phyloP scores from a whole-genome alignment of 192 early-diverging fungal species.

The Glomus cerebriforme region DNA sequence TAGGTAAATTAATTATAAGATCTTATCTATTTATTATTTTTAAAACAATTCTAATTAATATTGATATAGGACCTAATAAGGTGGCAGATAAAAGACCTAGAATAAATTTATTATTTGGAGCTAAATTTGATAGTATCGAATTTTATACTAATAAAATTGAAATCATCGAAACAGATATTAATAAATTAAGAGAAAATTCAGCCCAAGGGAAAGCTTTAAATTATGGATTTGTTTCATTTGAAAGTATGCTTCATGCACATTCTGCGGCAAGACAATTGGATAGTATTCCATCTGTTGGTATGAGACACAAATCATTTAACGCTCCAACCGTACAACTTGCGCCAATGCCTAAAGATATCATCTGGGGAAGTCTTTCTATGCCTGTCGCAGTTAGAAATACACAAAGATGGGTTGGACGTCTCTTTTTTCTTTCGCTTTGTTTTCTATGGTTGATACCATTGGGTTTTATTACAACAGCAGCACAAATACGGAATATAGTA shows the following conservation, averaged over 20 bases:
- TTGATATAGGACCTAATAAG: conserved; percentile 36
- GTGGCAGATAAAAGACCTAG: conserved; percentile 42
- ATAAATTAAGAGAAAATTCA: conserved; percentile 46
- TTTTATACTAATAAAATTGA: conserved; percentile 69
- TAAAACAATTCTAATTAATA: not conserved
- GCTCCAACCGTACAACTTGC: conserved; percentile 50
- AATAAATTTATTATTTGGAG: conserved; percentile 39
- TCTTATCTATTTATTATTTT: too few species aligned
- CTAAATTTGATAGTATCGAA: conserved; percentile 67
- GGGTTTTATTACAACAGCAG: conserved; percentile 59
- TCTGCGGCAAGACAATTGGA: conserved; percentile 45
- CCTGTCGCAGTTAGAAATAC: not conserved
- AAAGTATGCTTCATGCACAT: conserved; percentile 52
- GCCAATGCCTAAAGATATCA: conserved; percentile 72
- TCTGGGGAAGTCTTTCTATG: conserved; percentile 68
- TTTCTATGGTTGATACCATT: conserved; percentile 74
- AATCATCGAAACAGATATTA: conserved; percentile 54
- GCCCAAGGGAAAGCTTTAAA: conserved; percentile 57
- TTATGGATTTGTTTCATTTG: conserved; percentile 72
- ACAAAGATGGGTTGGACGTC: conserved; percentile 42
- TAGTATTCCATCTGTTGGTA: not conserved
- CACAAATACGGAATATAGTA: conserved; percentile 60
- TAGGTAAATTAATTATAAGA: conserved; percentile 7
- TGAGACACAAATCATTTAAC: conserved; percentile 3
- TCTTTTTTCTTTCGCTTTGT: conserved; percentile 57